Base-by-base conservation (phyloP, 169 alveolate genomes). In the Perkinsus olseni region DNA sequence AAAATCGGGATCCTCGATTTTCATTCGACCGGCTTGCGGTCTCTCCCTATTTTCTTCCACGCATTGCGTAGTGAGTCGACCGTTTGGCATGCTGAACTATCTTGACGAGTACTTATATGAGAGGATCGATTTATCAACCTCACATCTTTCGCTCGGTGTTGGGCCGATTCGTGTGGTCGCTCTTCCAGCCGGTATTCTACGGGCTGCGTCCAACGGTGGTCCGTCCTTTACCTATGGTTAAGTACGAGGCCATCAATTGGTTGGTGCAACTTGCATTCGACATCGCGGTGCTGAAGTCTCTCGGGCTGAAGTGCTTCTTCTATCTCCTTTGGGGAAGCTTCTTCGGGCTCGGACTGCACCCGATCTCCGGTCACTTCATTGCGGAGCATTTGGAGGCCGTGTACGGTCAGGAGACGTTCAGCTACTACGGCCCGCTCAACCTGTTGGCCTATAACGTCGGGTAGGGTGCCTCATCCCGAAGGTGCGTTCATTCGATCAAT, bases 331-430 rank as follows among this genome's bases (percentile, higher is more conserved):
- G 93, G 91, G 94, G 96, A 10, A 74, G 95, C 74, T 93, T 94
- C 82, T 38, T 96, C n/a, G 96, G 96, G 38, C 31, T 93, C 91
- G 96, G 97, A n/a, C 40, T 96, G 31, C 97, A 96, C 94, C 96
- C 97, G 13, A 90, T 94, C 74, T 94, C 97, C 45, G 97, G 96
- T 38, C 98, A 97, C 93, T 94, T 96, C 91, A 95, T 97, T 38
- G 97, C 98, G 34, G 98, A 97, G 92, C 98, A 97, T 93, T 97
- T 94, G 93, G 96, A 95, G 62, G 20, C 20, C 6, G 93, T 92
- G 21, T 94, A 96, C 45, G 93, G 94, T 28, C 94, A 95, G 94
- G 98, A 97, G 93, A 97, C 97, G 34, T 96, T 93, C 93, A 93
- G 95, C 91, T 96, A 96, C 91, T 95, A 95, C 92, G 98, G 98